Percentiles rank a stretch among this genome's conserved stretches.
Conservation (phyloP, 352 stramenopile species). For the Globisporangium acanthophoron region DNA sequence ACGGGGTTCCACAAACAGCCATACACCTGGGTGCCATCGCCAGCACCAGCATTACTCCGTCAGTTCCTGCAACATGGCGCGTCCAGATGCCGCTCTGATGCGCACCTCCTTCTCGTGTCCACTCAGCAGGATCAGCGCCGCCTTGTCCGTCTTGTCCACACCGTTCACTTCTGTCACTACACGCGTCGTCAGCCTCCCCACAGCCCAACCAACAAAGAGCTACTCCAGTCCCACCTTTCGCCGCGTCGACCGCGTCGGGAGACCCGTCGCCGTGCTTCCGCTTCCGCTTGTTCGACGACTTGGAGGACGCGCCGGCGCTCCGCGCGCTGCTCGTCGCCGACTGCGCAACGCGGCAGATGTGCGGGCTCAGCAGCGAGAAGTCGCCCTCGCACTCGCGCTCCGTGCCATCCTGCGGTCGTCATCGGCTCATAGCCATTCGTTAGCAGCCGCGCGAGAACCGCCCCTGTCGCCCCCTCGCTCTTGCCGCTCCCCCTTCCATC, state of each 20-base stretch:
- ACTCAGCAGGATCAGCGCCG: slow-evolving; percentile 55
- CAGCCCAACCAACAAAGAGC: background rate
- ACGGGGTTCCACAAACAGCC: slow-evolving; percentile 97
- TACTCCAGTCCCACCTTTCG: slow-evolving; percentile 38
- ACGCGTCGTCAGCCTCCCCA: slow-evolving; percentile 7
- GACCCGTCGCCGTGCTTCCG: slow-evolving; percentile 61
- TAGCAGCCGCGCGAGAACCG: background rate
- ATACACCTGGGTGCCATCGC: slow-evolving; percentile 76
- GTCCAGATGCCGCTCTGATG: background rate
- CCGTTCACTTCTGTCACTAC: slow-evolving; percentile 51
- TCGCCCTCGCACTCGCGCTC: slow-evolving; percentile 84
- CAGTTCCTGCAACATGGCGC: background rate
- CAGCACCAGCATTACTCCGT: background rate
- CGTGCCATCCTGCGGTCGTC: slow-evolving; percentile 61
- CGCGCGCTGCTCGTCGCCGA: slow-evolving; percentile 64
- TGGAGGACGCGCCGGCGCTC: slow-evolving; percentile 25
- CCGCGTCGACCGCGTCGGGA: slow-evolving; percentile 52
- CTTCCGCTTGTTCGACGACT: slow-evolving; percentile 81
- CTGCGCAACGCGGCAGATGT: slow-evolving; percentile 86
- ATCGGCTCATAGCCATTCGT: background rate
- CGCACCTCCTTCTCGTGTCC: slow-evolving; percentile 80
- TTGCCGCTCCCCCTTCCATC: background rate
- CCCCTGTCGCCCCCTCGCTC: background rate
- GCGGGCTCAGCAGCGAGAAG: slow-evolving; percentile 90
- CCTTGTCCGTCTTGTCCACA: slow-evolving; percentile 58